Conservation (phyloP, 441 rosid genomes). For the Erodium chrysanthum region DNA sequence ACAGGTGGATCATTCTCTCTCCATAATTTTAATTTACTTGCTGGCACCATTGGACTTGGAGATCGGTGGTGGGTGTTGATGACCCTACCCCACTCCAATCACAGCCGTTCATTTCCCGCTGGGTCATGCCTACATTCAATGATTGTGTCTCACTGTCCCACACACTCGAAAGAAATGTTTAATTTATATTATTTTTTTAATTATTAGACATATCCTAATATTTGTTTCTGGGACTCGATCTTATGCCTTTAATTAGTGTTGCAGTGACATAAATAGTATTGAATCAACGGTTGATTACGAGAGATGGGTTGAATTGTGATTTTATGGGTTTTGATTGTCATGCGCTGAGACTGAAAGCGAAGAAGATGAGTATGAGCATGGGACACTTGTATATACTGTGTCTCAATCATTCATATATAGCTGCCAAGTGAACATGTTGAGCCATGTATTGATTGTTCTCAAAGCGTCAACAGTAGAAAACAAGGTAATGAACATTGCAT, state of each 20-base stretch:
- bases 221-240: no score
- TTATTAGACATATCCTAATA: no score
- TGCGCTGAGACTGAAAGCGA: no score
- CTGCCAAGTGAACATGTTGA: background rate
- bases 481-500: no score
- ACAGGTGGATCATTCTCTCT: slow-evolving; percentile 65
- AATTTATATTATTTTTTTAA: slow-evolving; percentile 10
- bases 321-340: no score
- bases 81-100: slow-evolving; percentile 27
- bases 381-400: background rate
- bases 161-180: slow-evolving; percentile 13
- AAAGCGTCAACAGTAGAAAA: no score
- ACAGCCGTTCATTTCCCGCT: slow-evolving; percentile 25
- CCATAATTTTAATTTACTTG: background rate
- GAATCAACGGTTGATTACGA: no score
- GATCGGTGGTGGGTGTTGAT: slow-evolving; percentile 36
- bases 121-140: slow-evolving; percentile 30
- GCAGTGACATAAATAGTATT: no score
- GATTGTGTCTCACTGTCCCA: slow-evolving; percentile 28
- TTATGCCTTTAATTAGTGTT: no score
- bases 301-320: no score
- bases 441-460: background rate
- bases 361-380: background rate
- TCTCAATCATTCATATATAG: background rate
- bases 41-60: background rate